These are phyloP conservation scores for Vararia minispora DNA, from an alignment of 768 basidiomycete genomes.

Conservation along the genomic window DNA sequence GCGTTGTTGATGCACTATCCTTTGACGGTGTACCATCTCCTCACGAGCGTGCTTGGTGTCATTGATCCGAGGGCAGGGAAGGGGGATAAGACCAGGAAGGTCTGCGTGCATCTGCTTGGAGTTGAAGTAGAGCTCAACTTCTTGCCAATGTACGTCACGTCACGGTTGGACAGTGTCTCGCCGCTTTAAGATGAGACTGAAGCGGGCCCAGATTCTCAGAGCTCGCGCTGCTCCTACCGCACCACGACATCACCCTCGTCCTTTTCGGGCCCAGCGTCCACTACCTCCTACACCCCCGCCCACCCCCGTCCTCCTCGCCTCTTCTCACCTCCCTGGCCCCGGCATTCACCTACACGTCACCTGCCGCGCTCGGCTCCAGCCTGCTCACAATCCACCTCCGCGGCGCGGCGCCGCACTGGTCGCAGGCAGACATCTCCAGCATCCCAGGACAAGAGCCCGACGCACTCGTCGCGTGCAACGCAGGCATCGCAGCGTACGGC, in stretches of 20 bases:
- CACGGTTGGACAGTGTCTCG: not conserved
- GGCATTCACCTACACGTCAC: constrained; percentile 26
- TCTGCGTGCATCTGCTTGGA: constrained; percentile 27
- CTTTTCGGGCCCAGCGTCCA: constrained; percentile 27
- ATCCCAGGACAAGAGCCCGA: constrained; percentile 28
- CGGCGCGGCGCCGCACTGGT: constrained; percentile 19
- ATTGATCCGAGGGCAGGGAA: constrained; percentile 17
- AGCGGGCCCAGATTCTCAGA: constrained; percentile 29
- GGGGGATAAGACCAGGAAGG: constrained; percentile 16
- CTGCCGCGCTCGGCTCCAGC: constrained; percentile 26
- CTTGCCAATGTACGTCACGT: constrained; percentile 27
- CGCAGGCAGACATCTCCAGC: constrained; percentile 14
- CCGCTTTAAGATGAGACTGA: not conserved
- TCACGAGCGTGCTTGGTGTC: constrained; percentile 24
- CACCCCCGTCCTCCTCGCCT: constrained; percentile 19
- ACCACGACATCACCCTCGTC: constrained; percentile 32
- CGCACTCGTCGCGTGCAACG: constrained; percentile 31
- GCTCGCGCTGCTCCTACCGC: constrained; percentile 31
- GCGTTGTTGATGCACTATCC: constrained; percentile 35
- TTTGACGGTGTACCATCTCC: constrained; percentile 28
- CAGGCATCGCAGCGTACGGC: constrained; percentile 26
- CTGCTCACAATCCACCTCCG: constrained; percentile 27
- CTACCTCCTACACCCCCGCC: constrained; percentile 20
- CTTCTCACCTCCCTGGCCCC: constrained; percentile 14
- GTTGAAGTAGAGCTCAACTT: constrained; percentile 29